Percentiles rank a stretch among this genome's conserved stretches.
These are phyloP conservation scores for Lipomyces mesembrius DNA, from an alignment of 805 yeast species.

Conservation along the genomic window DNA sequence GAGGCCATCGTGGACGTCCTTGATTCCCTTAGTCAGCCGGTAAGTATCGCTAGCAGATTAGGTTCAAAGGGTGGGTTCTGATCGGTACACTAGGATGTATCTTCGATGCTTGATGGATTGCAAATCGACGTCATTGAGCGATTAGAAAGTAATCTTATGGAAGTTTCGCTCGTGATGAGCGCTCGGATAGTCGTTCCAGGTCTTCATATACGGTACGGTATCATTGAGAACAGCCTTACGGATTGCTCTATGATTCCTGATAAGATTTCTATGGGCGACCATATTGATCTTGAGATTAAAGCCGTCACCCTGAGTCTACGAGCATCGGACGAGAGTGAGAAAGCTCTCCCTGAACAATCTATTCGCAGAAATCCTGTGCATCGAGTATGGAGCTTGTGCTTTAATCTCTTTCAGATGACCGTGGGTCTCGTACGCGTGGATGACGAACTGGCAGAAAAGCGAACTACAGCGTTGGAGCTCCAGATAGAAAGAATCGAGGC, in stretches of 20 bases:
- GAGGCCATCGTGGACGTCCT: slow-evolving; percentile 49
- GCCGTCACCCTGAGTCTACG: slow-evolving; percentile 14
- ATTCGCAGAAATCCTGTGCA: slow-evolving; percentile 27
- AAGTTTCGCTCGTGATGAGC: slow-evolving; percentile 49
- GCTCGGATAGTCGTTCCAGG: slow-evolving; percentile 56
- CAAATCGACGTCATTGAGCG: slow-evolving; percentile 62
- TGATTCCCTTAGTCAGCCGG: slow-evolving; percentile 42
- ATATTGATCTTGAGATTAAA: slow-evolving; percentile 27
- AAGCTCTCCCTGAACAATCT: background rate
- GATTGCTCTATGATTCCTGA: slow-evolving; percentile 18
- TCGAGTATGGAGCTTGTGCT: slow-evolving; percentile 25
- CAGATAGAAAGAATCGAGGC: slow-evolving; percentile 43
- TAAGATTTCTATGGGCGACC: slow-evolving; percentile 11
- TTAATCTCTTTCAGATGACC: slow-evolving; percentile 20
- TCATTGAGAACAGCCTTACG: slow-evolving; percentile 18
- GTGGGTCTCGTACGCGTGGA: slow-evolving; percentile 16
- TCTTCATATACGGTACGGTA: slow-evolving; percentile 50
- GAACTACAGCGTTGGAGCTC: slow-evolving; percentile 40
- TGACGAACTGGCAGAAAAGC: background rate
- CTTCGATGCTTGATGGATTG: slow-evolving; percentile 62
- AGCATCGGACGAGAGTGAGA: slow-evolving; percentile 19
- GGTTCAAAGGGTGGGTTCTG: background rate
- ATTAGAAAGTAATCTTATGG: slow-evolving; percentile 47
- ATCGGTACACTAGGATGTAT: slow-evolving; percentile 46
- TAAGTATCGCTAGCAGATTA: slow-evolving; percentile 1